phyloP scores from a whole-genome alignment of 2,329 filamentous ascomycete species.

The Aspergillus amoenus region DNA sequence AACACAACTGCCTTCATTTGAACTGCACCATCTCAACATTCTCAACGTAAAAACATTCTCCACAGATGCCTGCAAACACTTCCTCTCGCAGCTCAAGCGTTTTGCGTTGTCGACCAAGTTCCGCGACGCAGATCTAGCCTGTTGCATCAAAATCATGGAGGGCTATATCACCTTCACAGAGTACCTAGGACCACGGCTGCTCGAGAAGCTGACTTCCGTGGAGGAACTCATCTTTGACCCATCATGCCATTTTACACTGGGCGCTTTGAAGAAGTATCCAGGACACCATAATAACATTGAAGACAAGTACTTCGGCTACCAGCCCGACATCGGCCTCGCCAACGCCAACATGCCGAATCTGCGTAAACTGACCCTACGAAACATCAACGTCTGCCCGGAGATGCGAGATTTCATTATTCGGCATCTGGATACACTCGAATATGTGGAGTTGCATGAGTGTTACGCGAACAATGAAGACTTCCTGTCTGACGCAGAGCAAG shows the following conservation, averaged over 20 bases:
- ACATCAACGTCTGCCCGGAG: neutral
- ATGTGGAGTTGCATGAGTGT: neutral
- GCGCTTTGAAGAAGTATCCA: no score
- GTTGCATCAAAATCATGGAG: neutral
- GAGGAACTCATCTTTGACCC: conserved; percentile 2
- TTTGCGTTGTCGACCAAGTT: neutral
- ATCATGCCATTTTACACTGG: no score
- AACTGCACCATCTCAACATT: neutral
- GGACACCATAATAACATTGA: neutral
- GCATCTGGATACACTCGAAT: neutral
- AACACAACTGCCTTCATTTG: neutral
- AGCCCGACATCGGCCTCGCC: neutral
- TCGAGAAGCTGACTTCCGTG: neutral
- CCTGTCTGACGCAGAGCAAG: no score
- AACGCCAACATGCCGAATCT: neutral
- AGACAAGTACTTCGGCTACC: neutral
- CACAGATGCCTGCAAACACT: neutral
- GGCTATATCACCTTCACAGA: neutral
- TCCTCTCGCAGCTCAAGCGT: neutral
- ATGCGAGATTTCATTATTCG: neutral
- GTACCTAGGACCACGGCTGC: neutral
- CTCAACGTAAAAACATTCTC: neutral
- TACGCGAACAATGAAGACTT: neutral
- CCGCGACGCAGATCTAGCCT: conserved; percentile 1
- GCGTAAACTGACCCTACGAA: neutral